A percentile compares a stretch with the other conserved stretches of the same genome.
Evolutionary conservation across 2,329 filamentous ascomycete genomes (phyloP).

Genomic region (Pseudogymnoascus sp.): DNA sequence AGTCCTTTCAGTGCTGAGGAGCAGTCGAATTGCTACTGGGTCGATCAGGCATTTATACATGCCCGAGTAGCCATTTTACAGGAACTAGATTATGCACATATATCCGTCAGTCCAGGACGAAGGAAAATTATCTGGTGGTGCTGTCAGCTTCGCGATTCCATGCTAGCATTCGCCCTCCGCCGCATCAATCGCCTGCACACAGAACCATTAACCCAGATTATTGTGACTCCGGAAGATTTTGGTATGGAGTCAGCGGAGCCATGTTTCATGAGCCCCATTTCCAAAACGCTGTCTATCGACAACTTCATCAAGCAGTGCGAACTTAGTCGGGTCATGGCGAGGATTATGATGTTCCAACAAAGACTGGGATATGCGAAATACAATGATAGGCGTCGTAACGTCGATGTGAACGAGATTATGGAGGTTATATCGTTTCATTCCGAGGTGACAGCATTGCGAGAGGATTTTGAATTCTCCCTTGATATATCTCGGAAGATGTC

Average conservation of each 20-base stretch:
- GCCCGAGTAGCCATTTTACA: background rate
- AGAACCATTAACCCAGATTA: background rate
- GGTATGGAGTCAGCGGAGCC: constrained; percentile 2
- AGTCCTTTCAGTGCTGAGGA: constrained; percentile 9
- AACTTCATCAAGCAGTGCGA: constrained; percentile 10
- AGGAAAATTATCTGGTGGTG: constrained; percentile 10
- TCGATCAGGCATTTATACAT: constrained; percentile 9
- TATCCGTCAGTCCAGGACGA: background rate
- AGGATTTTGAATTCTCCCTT: constrained; percentile 1
- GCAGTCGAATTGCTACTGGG: constrained; percentile 9
- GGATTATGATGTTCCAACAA: constrained; percentile 7
- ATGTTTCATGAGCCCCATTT: background rate
- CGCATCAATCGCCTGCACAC: constrained; percentile 7
- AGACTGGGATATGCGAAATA: constrained; percentile 1
- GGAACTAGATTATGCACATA: background rate
- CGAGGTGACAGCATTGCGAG: background rate
- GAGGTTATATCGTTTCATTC: constrained; percentile 9
- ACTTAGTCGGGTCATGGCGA: constrained; percentile 9
- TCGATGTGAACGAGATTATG: constrained; percentile 3
- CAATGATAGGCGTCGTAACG: background rate
- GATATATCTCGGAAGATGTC: background rate
- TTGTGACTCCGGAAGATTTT: background rate
- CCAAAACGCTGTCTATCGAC: background rate
- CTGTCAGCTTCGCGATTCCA: constrained; percentile 5
- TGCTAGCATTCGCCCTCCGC: constrained; percentile 8